Evolutionary conservation across 2,329 filamentous ascomycete species (phyloP), one percentile per base, ranked within the genome.

Genomic region (Penicillium glabrum): DNA sequence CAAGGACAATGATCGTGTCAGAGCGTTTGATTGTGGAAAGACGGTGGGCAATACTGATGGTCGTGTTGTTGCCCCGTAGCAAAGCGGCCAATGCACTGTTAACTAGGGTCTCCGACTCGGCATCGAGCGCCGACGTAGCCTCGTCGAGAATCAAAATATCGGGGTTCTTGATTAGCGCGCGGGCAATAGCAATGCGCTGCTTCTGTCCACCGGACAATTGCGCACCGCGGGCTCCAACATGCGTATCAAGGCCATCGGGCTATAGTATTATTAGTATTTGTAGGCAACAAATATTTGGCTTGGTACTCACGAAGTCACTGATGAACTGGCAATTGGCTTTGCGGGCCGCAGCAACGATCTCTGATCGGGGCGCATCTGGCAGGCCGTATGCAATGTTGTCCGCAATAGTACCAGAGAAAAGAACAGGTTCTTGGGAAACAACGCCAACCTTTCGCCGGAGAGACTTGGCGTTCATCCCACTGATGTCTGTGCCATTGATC

Each of bases 311-410:
- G 66, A 99, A 96, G 73, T 99, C 95, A 71, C 89, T 89, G 73
- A 99, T 96, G 71, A 99, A 99, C 66, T 89, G 89, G 73, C 95
- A 99, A 74, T 99, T 99, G 53, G 95, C 95, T 72, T 93, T 89
- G 60, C 90, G 84, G 4, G 95, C 95, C 8, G 95, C 96, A 21
- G 86, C 83, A 57, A 96, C 84, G 56, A 99, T 95, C 66, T 97
- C 91, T 31, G 85, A 80, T 52, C 90, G 83, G 3, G 87, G 87
- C 1, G 95, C 93, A 46, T 84, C 74, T 1, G 93, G 93, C 57
- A 87, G 89, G 56, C 93, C 95, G 69, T 99, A 99, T 0, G 92
- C 83, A 65, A 99, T 98, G 68, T 98, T 98, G 8, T 88, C 86
- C 0, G 84, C 83, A 37, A 97, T 85, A 0, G 87, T 87, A 21